Evolutionary conservation across 2,329 filamentous ascomycete genomes (phyloP), one percentile per base, ranked within the genome.

Genomic region (Ophiosphaerella narmari): DNA sequence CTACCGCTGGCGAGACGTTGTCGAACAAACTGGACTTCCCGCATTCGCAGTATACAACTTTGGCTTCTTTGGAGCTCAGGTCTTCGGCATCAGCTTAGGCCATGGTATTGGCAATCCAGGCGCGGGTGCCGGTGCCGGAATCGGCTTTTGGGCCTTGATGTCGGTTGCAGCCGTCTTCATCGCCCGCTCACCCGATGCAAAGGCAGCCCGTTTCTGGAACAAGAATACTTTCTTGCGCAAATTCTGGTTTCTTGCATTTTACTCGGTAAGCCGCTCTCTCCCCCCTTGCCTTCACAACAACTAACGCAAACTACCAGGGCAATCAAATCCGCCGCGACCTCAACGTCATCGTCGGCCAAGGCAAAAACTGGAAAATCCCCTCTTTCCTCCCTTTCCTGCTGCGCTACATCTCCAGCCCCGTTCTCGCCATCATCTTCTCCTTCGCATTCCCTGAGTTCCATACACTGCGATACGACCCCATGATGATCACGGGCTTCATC

Each of bases 301-400:
- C 34, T 36, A 14, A 36, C 34, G 18, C 18, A 21, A 21, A 36
- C 14, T 31, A 8, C 33, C 7, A n/a, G 80, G 81, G 80, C 41
- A 80, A 83, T 54, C 39, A 42, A 16, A 42, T 42, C 14, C 39
- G 39, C 11, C 39, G 39, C 29, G 39, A 42, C 26, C n/a, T 42
- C 16, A 42, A 42, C 29, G 39, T 77, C 4, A 78, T 82, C 26
- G 77, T 85, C 18, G 81, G 78, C 7, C 72, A 70, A 3, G 80
- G 80, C 43, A 78, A 77, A 33, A 84, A 85, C 66, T 84, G 81
- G 82, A 76, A 66, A 3, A 82, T 85, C 21, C 81, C 82, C 0
- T 50, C 58, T 44, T 80, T 82, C 62, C 80, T 81, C 71, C 77
- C 78, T 0, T 63, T 78, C 1, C 68, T 84, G 0, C 55, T 70